Evolutionary conservation across 2,329 filamentous ascomycete species (phyloP), one percentile per base, ranked within the genome.

Genomic region (Xylaria polymorpha): DNA sequence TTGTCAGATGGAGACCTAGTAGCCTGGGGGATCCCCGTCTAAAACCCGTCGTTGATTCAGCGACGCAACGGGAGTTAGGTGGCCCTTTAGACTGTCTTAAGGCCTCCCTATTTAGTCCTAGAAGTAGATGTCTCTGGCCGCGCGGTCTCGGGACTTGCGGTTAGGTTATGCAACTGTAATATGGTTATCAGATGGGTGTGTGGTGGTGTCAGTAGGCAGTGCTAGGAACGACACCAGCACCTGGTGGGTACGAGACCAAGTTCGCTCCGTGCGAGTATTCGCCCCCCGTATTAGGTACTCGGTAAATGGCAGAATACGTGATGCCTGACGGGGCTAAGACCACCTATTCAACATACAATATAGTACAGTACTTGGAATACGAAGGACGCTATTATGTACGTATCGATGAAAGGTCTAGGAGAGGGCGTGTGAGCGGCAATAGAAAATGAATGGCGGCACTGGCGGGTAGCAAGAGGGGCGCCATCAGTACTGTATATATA

Each of bases 21-120:
- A 37, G 64, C 15, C 60, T 67, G 53, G 69, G 69, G 60, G 65
- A 69, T 64, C 67, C 64, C 25, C 60, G 67, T 71, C 60, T 46
- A 66, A 55, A 25, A 37, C 43, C 39, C 29, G 66, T 39, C 41
- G 51, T 63, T 62, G 61, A 50, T 65, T 62, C 58, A 65, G 50
- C 51, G 60, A 68, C 43, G 57, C 44, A 61, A 43, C 57, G 59
- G 56, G 58, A 46, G 41, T 37, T 44, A 55, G 53, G 25, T 59
- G 7, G 43, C 20, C 55, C 55, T 29, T 56, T 18, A 32, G 20
- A 8, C 8, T 32, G 43, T 32, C 32, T 29, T 37, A 58, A 25
- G 43, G 35, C 57, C 14, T 44, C 55, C 41, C 35, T 32, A 57
- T 48, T 41, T 51, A 37, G 35, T 37, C 4, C 35, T 37, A 12